Evolutionary conservation across 1,284 basidiomycete species (phyloP), one percentile per base, ranked within the genome.

Genomic region (Puccinia triticina): DNA sequence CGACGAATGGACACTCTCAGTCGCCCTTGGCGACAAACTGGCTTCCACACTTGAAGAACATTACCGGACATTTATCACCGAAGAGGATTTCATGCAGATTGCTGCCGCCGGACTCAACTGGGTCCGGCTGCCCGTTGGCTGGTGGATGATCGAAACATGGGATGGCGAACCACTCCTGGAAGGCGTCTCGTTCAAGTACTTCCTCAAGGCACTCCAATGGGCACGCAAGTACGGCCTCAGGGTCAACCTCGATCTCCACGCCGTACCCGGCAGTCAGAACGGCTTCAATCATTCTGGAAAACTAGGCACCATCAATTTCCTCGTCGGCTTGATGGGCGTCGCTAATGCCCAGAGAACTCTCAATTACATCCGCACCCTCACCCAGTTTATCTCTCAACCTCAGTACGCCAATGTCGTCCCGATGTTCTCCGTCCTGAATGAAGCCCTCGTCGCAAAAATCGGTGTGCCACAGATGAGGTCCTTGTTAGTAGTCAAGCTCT

Each of bases 301-400:
- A 71, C 61, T 83, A 26, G 86, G 85, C n/a, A 66, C 80, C 21
- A 83, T 86, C 73, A 84, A 84, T 61, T 86, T 84, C 61, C 74
- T 87, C 32, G 82, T 84, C 61, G 85, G 85, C 26, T 50, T 73
- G 46, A 85, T 85, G 85, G 86, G 86, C 26, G 85, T 92, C 55
- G 92, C 93, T 82, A 97, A 97, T 85, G 95, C 93, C 46, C 93
- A 97, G 86, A 91, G 96, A 26, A 90, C 92, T n/a, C 90, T 97
- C 79, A 93, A 96, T 86, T 92, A 94, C 86, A 93, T 97, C 84
- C 92, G 94, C 71, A 91, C 93, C 82, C 86, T 98, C 59, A 91
- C 93, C 48, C 92, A 98, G 88, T 97, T 96, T 87, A 93, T 97
- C 85, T 92, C 92, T n/a, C 94, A 96, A 86, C 92, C 92, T 1